Evolutionary conservation across 495 filamentous ascomycete species (phyloP).

Genomic region (Opeltia flavorubescens): DNA sequence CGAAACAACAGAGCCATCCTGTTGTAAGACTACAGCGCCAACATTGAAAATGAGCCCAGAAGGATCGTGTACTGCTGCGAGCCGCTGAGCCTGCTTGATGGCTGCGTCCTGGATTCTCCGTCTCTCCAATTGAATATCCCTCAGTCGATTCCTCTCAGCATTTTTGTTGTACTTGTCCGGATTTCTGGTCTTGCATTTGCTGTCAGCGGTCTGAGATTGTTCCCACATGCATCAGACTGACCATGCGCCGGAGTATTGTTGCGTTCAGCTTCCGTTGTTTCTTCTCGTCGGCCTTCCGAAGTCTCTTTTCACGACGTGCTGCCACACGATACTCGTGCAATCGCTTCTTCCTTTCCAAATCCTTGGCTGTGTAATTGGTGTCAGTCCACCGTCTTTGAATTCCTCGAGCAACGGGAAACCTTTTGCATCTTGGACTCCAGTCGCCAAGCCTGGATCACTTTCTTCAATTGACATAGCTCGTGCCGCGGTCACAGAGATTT

Average conservation of each 20-base stretch:
- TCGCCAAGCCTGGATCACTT: no score
- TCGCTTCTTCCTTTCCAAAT: conserved; percentile 22
- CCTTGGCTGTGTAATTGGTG: conserved; percentile 11
- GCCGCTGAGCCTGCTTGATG: conserved; percentile 17
- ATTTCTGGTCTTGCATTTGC: conserved; percentile 16
- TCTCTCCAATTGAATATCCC: conserved; percentile 20
- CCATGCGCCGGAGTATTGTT: conserved; percentile 22
- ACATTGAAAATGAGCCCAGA: conserved; percentile 23
- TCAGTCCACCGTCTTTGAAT: no score
- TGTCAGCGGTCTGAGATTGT: background rate
- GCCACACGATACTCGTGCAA: conserved; percentile 21
- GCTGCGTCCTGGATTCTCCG: conserved; percentile 18
- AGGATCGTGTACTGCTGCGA: conserved; percentile 21
- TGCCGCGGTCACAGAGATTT: no score
- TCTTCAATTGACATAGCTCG: no score
- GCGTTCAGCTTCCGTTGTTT: conserved; percentile 23
- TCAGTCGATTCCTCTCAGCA: conserved; percentile 20
- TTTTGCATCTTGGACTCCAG: no score
- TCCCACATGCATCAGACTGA: background rate
- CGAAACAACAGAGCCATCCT: conserved; percentile 21
- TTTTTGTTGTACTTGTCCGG: conserved; percentile 26
- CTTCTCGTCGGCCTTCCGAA: conserved; percentile 25
- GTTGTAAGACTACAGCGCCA: conserved; percentile 16
- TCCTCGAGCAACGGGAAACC: no score
- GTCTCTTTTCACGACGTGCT: conserved; percentile 23